Conservation (phyloP, 2,329 filamentous ascomycete species). For the Hypoxylon sp. region DNA sequence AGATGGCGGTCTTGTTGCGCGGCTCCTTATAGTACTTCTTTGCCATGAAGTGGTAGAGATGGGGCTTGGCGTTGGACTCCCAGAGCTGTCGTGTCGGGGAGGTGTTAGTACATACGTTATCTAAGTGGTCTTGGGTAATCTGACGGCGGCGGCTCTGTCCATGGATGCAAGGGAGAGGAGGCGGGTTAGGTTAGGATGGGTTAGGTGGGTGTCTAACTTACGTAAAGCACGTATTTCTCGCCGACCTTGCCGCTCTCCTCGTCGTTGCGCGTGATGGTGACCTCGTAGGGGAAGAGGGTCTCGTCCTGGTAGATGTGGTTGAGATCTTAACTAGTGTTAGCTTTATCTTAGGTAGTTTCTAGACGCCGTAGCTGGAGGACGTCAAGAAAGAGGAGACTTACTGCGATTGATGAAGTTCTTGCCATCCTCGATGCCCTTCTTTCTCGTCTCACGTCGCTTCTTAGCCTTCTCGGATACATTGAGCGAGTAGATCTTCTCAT, state of each 20-base stretch:
- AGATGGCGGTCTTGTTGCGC: constrained; percentile 50
- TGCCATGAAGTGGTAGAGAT: constrained; percentile 71
- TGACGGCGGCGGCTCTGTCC: too few relatives aligned
- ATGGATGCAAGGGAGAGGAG: too few relatives aligned
- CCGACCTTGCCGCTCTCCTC: constrained; percentile 59
- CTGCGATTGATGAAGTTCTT: constrained; percentile 62
- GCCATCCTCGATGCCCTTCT: constrained; percentile 40
- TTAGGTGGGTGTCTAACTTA: constrained; percentile 55
- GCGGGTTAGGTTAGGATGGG: too few relatives aligned
- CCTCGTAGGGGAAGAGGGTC: constrained; percentile 72
- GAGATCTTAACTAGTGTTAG: constrained; percentile 59
- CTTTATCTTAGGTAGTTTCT: not conserved
- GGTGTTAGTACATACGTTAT: constrained; percentile 6
- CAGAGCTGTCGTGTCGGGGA: constrained; percentile 66
- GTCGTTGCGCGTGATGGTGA: constrained; percentile 69
- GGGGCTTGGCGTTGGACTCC: constrained; percentile 71
- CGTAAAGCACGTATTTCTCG: constrained; percentile 71
- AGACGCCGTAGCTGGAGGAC: not conserved
- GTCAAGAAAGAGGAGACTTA: constrained; percentile 52
- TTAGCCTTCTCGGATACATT: constrained; percentile 36
- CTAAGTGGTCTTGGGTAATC: too few relatives aligned
- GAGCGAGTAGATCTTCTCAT: constrained; percentile 57
- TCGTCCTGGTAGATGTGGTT: constrained; percentile 74
- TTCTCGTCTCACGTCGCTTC: constrained; percentile 52
- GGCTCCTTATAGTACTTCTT: constrained; percentile 64